Evolutionary conservation across 768 basidiomycete genomes (phyloP).

Genomic region (Rickenella mellea): DNA sequence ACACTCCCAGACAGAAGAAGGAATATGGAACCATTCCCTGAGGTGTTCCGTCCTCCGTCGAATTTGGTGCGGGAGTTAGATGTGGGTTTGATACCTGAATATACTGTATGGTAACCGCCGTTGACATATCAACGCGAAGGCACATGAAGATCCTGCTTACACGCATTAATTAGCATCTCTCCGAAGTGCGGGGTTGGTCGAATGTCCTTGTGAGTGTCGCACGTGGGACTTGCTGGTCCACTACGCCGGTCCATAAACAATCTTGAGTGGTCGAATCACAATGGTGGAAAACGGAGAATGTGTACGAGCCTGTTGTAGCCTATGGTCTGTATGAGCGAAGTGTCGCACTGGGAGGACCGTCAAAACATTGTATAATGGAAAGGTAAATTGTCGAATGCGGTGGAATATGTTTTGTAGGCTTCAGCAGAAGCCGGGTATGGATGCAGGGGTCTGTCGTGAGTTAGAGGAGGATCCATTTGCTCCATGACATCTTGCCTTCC

Average conservation of each 20-base stretch:
- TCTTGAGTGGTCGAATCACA: slow-evolving; percentile 64
- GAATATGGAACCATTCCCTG: slow-evolving; percentile 81
- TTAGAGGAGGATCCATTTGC: too few relatives aligned
- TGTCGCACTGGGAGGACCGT: not conserved
- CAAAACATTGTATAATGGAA: not conserved
- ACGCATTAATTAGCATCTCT: slow-evolving; percentile 68
- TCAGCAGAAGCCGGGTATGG: too few relatives aligned
- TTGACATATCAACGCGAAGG: slow-evolving; percentile 48
- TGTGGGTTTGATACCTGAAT: slow-evolving; percentile 27
- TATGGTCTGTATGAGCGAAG: not conserved
- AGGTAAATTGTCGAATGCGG: not conserved
- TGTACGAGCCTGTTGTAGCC: not conserved
- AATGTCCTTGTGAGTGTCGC: slow-evolving; percentile 54
- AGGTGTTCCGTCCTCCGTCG: slow-evolving; percentile 77
- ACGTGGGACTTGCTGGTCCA: slow-evolving; percentile 77
- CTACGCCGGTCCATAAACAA: slow-evolving; percentile 59
- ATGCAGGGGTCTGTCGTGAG: too few relatives aligned
- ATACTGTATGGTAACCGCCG: not conserved
- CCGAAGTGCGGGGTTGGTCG: slow-evolving; percentile 64
- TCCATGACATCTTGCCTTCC: too few relatives aligned
- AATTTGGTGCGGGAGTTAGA: slow-evolving; percentile 77
- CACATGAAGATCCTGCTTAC: slow-evolving; percentile 55
- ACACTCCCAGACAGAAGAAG: slow-evolving; percentile 69
- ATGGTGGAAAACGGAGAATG: slow-evolving; percentile 24
- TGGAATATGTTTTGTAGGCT: not conserved